phyloP scores from a whole-genome alignment of 352 stramenopile genomes.

The Phytophthora sp. region DNA sequence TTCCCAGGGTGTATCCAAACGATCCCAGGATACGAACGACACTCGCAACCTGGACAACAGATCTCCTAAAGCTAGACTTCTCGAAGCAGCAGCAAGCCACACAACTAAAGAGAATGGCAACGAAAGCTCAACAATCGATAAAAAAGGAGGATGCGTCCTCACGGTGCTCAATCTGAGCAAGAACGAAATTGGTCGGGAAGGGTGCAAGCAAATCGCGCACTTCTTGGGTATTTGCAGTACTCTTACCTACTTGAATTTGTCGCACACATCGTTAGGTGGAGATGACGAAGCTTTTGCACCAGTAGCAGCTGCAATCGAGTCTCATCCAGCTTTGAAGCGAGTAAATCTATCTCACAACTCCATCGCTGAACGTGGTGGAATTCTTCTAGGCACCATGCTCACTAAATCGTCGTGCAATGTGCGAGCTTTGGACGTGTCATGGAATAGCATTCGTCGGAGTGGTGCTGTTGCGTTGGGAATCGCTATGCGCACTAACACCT shows the following conservation, averaged over 20 bases:
- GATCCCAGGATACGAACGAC: not conserved
- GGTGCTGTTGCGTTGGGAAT: conserved; percentile 61
- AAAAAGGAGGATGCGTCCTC: conserved; percentile 40
- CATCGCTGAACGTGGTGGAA: conserved; percentile 55
- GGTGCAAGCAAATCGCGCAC: conserved; percentile 57
- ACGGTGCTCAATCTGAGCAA: conserved; percentile 73
- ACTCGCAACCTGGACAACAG: not conserved
- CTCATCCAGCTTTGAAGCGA: conserved; percentile 47
- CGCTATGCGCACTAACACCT: conserved; percentile 59
- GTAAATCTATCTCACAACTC: conserved; percentile 76
- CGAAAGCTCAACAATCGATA: not conserved
- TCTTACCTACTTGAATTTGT: conserved; percentile 67
- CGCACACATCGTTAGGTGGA: conserved; percentile 49
- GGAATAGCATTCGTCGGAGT: conserved; percentile 68
- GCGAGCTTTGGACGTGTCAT: conserved; percentile 62
- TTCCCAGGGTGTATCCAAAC: not conserved
- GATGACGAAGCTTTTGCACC: conserved; percentile 50
- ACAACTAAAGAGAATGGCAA: not conserved
- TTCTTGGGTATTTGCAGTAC: conserved; percentile 55
- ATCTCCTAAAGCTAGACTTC: conserved; percentile 24
- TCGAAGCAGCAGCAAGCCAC: conserved; percentile 16
- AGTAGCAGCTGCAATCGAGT: conserved; percentile 60
- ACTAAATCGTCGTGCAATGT: conserved; percentile 56
- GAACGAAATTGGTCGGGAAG: conserved; percentile 62
- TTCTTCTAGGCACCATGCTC: conserved; percentile 68